phyloP scores from a whole-genome alignment of 192 early-diverging fungal species.

The Spizellomyces sp. region DNA sequence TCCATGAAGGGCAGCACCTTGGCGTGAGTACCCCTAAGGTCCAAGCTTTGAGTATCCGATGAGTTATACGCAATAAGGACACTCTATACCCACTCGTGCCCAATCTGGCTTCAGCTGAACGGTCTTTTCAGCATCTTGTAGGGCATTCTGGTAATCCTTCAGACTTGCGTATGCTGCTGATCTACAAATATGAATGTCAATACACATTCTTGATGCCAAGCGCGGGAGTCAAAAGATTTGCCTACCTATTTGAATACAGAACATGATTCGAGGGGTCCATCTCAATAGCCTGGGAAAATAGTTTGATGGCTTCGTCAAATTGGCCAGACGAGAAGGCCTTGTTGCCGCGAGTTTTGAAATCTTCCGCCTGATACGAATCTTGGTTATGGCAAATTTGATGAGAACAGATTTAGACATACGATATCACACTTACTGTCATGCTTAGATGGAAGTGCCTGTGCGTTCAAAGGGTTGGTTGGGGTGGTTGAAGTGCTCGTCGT shows the following conservation, averaged over 20 bases:
- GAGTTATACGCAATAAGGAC: neutral
- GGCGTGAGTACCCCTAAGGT: constrained; percentile 76
- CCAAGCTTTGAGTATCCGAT: neutral
- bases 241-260: constrained; percentile 80
- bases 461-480: too few relatives aligned
- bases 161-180: constrained; percentile 81
- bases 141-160: constrained; percentile 76
- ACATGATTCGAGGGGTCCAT: constrained; percentile 88
- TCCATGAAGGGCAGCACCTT: constrained; percentile 85
- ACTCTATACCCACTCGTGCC: constrained; percentile 62
- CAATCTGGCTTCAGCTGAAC: constrained; percentile 79
- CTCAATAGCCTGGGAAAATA: constrained; percentile 84
- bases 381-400: too few relatives aligned
- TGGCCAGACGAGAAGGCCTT: constrained; percentile 79
- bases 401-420: too few relatives aligned
- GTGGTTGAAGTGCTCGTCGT: too few relatives aligned
- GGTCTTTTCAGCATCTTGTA: constrained; percentile 85
- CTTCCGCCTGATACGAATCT: constrained; percentile 50
- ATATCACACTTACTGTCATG: neutral
- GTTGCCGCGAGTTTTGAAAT: constrained; percentile 81
- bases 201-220: neutral
- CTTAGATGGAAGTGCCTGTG: too few relatives aligned
- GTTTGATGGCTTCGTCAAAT: constrained; percentile 74
- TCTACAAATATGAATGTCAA: constrained; percentile 36
- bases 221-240: constrained; percentile 3